Percentiles rank a stretch among this genome's conserved stretches.
Conservation (phyloP, 139 green algal genomes). For the Haematococcus lacustris region DNA sequence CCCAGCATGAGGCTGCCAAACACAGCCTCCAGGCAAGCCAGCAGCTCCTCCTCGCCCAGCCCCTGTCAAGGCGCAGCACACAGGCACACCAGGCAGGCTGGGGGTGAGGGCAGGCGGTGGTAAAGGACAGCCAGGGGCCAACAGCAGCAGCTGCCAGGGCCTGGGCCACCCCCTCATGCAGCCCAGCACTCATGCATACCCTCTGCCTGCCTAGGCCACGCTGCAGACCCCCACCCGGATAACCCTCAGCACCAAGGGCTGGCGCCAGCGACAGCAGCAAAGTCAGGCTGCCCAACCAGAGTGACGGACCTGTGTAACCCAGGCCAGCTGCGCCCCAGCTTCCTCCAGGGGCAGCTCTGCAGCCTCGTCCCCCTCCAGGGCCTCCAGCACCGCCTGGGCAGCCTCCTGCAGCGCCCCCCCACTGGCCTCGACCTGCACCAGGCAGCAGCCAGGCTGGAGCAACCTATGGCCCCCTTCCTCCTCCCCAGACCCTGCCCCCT, state of each 20-base stretch:
- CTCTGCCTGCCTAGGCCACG: not conserved
- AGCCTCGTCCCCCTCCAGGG: not conserved
- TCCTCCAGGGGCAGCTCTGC: not conserved
- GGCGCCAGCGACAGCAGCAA: not conserved
- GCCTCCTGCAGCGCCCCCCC: not conserved
- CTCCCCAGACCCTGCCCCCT: not conserved
- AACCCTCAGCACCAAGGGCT: not conserved
- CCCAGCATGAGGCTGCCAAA: not conserved
- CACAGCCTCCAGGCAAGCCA: not conserved
- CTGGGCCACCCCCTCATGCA: not conserved
- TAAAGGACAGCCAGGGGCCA: no score
- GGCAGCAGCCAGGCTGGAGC: not conserved
- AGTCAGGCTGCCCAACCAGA: not conserved
- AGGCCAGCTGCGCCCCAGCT: not conserved
- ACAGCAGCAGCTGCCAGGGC: no score
- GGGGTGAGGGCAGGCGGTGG: no score
- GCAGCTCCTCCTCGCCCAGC: not conserved
- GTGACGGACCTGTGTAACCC: not conserved
- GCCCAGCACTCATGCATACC: not conserved
- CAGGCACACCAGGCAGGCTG: no score
- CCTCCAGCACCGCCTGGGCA: not conserved
- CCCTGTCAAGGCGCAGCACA: no score
- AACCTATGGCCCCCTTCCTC: not conserved
- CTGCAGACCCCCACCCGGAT: not conserved
- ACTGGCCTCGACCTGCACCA: not conserved